Base-by-base conservation (phyloP, 2,329 filamentous ascomycete genomes). In the Penicillium sclerotiorum region DNA sequence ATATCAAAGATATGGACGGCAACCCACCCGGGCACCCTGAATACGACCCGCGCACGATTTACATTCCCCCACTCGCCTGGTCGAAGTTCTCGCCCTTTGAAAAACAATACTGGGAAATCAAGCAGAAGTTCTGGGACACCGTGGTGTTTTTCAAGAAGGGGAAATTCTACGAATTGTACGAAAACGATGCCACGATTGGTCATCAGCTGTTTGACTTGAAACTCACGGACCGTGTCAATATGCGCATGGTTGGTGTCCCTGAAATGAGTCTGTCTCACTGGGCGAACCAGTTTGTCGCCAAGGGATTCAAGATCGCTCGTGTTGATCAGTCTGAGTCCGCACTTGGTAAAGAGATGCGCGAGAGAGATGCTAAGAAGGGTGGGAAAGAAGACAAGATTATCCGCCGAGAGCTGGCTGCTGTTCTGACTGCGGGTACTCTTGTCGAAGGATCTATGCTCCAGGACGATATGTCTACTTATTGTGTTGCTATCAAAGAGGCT, bases 111-210 rank as follows among this genome's bases (percentile, higher is more conserved):
- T 99, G 94, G 94, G 90, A 95, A 64, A 97, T 99, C 71, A 99
- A 99, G 75, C 89, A 92, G 70, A 96, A 96, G 62, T 89, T 95
- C 58, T 97, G 90, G 89, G 91, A 96, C 59, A 96, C 92, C 0
- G 87, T 99, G 38, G 93, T 99, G 13, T 99, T 99, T 74, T 99
- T 99, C 85, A 99, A 97, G 73, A 99, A 99, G 78, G 94, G 94
- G 64, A 99, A 99, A 64, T 99, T 99, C 72, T 99, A 96, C 67
- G 94, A 99, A 69, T 80, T 99, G 0, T 99, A 97, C 65, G 94
- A 99, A 69, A 96, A 96, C 53, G 94, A 99, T 72, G 94, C 94
- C 5, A 96, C 93, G 0, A 87, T 97, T 48, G 94, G 94, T 4
- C 92, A 99, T 67, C 94, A 97, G 69, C 79, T 96, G 13, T 99